Percentiles rank a stretch among this genome's conserved stretches.
These are phyloP conservation scores for Choiromyces venosus DNA, from an alignment of 495 filamentous ascomycete genomes.

Conservation along the genomic window DNA sequence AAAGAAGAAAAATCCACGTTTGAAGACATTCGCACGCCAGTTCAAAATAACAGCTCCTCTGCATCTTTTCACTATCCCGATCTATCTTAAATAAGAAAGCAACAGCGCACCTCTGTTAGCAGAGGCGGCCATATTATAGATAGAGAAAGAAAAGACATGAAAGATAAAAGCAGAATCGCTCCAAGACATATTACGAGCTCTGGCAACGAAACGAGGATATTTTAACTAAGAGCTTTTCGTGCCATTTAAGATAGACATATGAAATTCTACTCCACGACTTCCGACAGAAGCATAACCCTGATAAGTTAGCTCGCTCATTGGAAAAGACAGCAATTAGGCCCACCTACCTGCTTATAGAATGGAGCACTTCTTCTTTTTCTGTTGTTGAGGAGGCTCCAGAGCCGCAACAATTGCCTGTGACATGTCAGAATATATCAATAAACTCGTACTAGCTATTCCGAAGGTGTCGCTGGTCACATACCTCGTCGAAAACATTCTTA, in stretches of 20 bases:
- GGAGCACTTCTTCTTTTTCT: constrained; percentile 32
- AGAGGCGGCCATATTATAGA: not conserved
- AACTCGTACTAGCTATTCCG: constrained; percentile 3
- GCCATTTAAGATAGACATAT: constrained; percentile 28
- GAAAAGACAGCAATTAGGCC: not conserved
- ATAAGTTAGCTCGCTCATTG: not conserved
- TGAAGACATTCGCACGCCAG: constrained; percentile 12
- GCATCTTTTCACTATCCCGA: constrained; percentile 38
- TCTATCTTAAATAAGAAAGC: constrained; percentile 38
- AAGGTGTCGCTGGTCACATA: constrained; percentile 45
- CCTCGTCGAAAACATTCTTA: constrained; percentile 99
- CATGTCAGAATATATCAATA: not conserved
- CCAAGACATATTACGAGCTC: constrained; percentile 1
- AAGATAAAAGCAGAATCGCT: constrained; percentile 8
- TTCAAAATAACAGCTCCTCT: constrained; percentile 27
- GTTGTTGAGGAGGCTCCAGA: constrained; percentile 65
- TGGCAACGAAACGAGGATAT: constrained; percentile 8
- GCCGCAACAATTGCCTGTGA: constrained; percentile 80
- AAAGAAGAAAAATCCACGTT: constrained; percentile 14
- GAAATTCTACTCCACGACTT: constrained; percentile 10
- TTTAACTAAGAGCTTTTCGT: constrained; percentile 26
- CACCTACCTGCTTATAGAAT: constrained; percentile 29
- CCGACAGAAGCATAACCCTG: constrained; percentile 21
- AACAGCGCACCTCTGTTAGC: constrained; percentile 13
- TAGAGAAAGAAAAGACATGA: not conserved